A percentile compares a stretch with the other conserved stretches of the same genome.
phyloP scores from a whole-genome alignment of 169 alveolate species.

The Cryptosporidium canis region DNA sequence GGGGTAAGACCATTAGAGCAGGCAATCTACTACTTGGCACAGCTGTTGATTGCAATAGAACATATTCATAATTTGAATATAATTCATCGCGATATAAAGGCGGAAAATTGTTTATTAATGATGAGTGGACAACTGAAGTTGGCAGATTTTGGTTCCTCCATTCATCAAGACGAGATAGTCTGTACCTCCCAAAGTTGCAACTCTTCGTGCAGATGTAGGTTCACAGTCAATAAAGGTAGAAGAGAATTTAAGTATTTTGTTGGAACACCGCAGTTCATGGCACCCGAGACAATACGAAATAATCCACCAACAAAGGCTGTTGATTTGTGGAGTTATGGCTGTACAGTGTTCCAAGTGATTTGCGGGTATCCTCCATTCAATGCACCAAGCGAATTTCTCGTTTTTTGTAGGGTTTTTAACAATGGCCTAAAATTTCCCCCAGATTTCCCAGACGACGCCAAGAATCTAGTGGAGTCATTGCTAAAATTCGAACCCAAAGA shows the following conservation, averaged over 20 bases:
- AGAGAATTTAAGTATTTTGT: constrained; percentile 86
- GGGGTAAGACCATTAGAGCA: constrained; percentile 37
- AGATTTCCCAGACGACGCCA: constrained; percentile 58
- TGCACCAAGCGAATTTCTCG: constrained; percentile 71
- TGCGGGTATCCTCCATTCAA: constrained; percentile 81
- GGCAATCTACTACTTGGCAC: constrained; percentile 75
- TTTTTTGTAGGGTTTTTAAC: constrained; percentile 43
- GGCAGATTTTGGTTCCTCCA: constrained; percentile 83
- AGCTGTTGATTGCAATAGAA: constrained; percentile 86
- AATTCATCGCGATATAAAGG: constrained; percentile 94
- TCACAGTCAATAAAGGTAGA: constrained; percentile 72
- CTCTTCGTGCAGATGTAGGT: constrained; percentile 42
- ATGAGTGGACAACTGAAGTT: constrained; percentile 29
- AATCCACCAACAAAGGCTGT: constrained; percentile 84
- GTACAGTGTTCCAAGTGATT: constrained; percentile 88
- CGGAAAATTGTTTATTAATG: constrained; percentile 77
- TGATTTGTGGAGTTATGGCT: constrained; percentile 92
- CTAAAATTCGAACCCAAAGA: constrained; percentile 18
- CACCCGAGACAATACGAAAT: constrained; percentile 91
- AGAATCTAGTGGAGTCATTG: constrained; percentile 10
- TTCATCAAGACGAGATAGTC: constrained; percentile 74
- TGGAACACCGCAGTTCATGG: constrained; percentile 93
- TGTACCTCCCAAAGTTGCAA: constrained; percentile 24
- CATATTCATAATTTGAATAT: constrained; percentile 90
- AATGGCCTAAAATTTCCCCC: constrained; percentile 36